Conservation (phyloP, 179 eudicot species). For the Actinidia chinensis region DNA sequence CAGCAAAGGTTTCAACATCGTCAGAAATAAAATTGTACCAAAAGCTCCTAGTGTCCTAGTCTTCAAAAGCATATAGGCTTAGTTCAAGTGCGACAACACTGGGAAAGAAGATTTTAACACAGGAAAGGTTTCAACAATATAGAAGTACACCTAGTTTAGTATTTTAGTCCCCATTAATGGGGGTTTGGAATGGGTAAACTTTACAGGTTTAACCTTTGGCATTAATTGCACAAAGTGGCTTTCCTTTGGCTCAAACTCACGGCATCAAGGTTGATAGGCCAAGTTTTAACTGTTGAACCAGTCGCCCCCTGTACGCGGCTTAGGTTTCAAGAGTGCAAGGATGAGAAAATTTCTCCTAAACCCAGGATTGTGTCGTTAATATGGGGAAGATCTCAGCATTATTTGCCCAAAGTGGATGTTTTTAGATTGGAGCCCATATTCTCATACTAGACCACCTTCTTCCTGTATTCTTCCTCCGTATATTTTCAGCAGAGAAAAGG, state of each 20-base stretch:
- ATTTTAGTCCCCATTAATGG: too few relatives aligned
- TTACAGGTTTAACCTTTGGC: too few relatives aligned
- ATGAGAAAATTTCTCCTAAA: too few relatives aligned
- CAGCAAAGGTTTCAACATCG: neutral
- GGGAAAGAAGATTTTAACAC: neutral
- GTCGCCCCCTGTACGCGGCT: too few relatives aligned
- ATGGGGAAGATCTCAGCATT: neutral
- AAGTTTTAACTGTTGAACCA: too few relatives aligned
- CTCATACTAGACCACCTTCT: neutral
- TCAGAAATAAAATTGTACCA: neutral
- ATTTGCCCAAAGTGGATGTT: neutral
- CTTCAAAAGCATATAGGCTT: neutral
- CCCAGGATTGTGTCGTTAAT: neutral
- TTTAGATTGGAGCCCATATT: neutral
- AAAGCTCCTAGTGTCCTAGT: slow-evolving; percentile 5
- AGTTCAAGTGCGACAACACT: neutral
- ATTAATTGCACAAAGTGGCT: too few relatives aligned
- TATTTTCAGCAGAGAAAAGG: neutral
- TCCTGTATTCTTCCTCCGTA: neutral
- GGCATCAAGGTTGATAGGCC: too few relatives aligned
- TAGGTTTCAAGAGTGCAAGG: neutral
- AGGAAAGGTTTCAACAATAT: neutral
- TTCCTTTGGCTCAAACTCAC: too few relatives aligned
- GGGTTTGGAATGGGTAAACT: too few relatives aligned
- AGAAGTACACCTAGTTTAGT: neutral